A percentile compares a stretch with the other conserved stretches of the same genome.
These are phyloP conservation scores for Kuraishia molischiana DNA, from an alignment of 805 yeast species.

Conservation along the genomic window DNA sequence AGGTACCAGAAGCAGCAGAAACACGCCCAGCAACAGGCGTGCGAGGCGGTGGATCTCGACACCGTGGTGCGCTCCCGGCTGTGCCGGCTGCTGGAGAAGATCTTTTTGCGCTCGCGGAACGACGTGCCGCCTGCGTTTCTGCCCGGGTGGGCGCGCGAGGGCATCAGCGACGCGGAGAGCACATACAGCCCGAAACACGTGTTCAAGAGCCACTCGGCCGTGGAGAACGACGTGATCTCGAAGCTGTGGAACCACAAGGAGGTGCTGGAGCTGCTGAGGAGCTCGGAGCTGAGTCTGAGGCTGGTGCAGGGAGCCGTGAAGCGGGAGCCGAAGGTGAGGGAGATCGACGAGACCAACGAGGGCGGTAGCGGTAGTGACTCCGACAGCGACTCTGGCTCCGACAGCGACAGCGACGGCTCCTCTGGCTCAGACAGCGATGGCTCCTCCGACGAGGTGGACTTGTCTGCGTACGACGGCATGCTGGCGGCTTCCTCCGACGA, in stretches of 20 bases:
- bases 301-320: constrained; percentile 17
- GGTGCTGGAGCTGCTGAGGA: constrained; percentile 21
- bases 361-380: constrained; percentile 3
- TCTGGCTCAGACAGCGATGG: constrained; percentile 11
- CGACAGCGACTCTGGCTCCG: constrained; percentile 1
- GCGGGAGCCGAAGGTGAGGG: constrained; percentile 10
- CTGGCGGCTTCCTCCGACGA: constrained; percentile 36
- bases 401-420: constrained; percentile 8
- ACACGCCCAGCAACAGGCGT: constrained; percentile 2
- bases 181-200: constrained; percentile 37
- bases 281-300: constrained; percentile 15
- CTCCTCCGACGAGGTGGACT: constrained; percentile 5
- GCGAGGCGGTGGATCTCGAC: constrained; percentile 3
- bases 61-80: constrained; percentile 7
- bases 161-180: constrained; percentile 19
- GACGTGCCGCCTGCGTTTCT: constrained; percentile 26
- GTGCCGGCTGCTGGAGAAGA: constrained; percentile 8
- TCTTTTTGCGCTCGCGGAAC: constrained; percentile 22
- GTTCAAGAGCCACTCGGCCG: constrained; percentile 29
- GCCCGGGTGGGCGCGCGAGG: constrained; percentile 19
- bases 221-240: constrained; percentile 36
- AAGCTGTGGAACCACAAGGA: constrained; percentile 33
- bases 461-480: constrained; percentile 26
- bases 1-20: constrained; percentile 6
- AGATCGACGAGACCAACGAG: constrained; percentile 17